Evolutionary conservation across 495 filamentous ascomycete species (phyloP), one percentile per base, ranked within the genome.

Genomic region (Xylaria scruposa): DNA sequence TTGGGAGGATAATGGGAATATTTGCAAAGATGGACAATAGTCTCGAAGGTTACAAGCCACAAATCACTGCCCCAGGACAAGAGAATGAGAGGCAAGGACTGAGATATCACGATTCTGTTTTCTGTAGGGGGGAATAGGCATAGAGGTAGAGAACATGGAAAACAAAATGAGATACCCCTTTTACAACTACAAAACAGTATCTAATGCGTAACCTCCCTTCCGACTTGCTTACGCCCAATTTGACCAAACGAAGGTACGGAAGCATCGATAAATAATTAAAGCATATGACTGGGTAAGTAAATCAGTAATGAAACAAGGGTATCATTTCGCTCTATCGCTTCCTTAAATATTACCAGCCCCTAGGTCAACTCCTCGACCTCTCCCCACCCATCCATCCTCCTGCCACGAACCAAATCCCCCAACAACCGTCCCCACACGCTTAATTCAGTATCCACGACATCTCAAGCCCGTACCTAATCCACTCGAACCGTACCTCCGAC

Each of bases 161-260:
- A 6, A 42, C 58, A 54, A 56, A 67, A 54, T 67, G 36, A 67
- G 65, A 67, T 67, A 67, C 65, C 65, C 64, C 65, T 8, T 44
- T 56, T 54, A 66, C 21, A 38, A 26, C 29, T 49, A 10, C 21
- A 2, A 12, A 62, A 8, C 10, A 54, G 17, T 8, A 31, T 31
- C 10, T 3, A 53, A 9, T 10, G 29, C 29, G 29, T 3, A 31
- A 31, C 29, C 46, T 8, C 17, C 47, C 6, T 42, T 2, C 12
- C 40, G 40, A 42, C 40, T 42, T 42, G 40, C 12, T 2, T 42
- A 42, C 13, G 42, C 12, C 0, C 17, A 44, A 2, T 44, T 44
- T 4, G 42, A 17, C 17, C n/a, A 7, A 8, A 47, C n/a, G 3
- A 21, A 8, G 49, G 3, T 26, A 26, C 6, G 12, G 5, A 29